These are phyloP conservation scores for Stephania japonica DNA, from an alignment of 164 flowering plant species.

Conservation along the genomic window DNA sequence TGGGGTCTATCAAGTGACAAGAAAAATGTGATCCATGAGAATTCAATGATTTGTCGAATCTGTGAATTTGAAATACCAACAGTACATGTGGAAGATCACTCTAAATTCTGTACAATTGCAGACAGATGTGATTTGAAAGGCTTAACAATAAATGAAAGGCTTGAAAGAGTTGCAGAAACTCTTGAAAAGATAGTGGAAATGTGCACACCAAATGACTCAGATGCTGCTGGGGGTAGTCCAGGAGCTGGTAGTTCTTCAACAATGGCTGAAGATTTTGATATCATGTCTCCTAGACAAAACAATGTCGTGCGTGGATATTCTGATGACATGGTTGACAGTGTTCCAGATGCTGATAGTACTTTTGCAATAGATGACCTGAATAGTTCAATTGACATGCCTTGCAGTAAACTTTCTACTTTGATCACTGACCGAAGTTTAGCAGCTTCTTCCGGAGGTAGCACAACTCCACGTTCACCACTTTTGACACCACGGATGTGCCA, in stretches of 20 bases:
- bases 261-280: slow-evolving; percentile 36
- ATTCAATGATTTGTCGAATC: slow-evolving; percentile 85
- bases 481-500: slow-evolving; percentile 66
- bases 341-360: slow-evolving; percentile 42
- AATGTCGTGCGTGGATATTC: slow-evolving; percentile 30
- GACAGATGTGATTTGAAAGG: slow-evolving; percentile 96
- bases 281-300: slow-evolving; percentile 31
- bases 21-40: slow-evolving; percentile 43
- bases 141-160: slow-evolving; percentile 74
- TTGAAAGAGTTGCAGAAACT: slow-evolving; percentile 83
- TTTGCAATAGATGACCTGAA: slow-evolving; percentile 44
- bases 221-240: slow-evolving; percentile 40
- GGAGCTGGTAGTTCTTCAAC: slow-evolving; percentile 35
- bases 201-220: slow-evolving; percentile 59
- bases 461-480: slow-evolving; percentile 79
- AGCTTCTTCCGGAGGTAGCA: slow-evolving; percentile 59
- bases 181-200: slow-evolving; percentile 77
- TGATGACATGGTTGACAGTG: slow-evolving; percentile 41
- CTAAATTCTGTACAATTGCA: slow-evolving; percentile 88
- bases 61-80: slow-evolving; percentile 96
- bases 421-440: slow-evolving; percentile 27
- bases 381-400: slow-evolving; percentile 31
- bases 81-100: slow-evolving; percentile 87
- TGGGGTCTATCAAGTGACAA: slow-evolving; percentile 60
- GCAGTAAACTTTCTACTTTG: slow-evolving; percentile 24